Percentiles rank a stretch among this genome's conserved stretches.
Conservation (phyloP, 2,329 filamentous ascomycete genomes). For the Talaromyces amestolkiae region DNA sequence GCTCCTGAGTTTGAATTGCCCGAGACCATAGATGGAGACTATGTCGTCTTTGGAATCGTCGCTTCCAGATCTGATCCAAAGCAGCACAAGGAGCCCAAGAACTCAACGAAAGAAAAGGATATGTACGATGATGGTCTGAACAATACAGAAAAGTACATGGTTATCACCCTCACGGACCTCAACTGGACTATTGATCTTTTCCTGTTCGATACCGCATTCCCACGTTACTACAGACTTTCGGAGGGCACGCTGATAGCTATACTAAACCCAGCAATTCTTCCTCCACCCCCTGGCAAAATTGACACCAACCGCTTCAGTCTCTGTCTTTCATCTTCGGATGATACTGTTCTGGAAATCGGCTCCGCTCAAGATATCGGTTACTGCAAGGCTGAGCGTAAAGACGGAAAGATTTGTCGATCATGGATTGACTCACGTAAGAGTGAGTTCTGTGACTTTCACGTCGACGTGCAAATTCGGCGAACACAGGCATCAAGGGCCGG, state of each 20-base stretch:
- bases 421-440: constrained; percentile 91
- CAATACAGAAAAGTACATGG: constrained; percentile 80
- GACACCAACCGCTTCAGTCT: constrained; percentile 84
- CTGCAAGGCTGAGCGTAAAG: constrained; percentile 80
- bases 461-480: constrained; percentile 76
- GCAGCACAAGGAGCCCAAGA: constrained; percentile 51
- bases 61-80: constrained; percentile 84
- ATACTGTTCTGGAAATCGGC: constrained; percentile 88
- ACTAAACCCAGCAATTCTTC: constrained; percentile 87
- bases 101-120: constrained; percentile 43
- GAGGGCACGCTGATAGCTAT: constrained; percentile 90
- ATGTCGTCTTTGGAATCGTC: constrained; percentile 84
- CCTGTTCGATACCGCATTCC: constrained; percentile 86
- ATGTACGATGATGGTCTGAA: constrained; percentile 55
- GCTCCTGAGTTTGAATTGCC: constrained; percentile 75
- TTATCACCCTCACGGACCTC: constrained; percentile 80
- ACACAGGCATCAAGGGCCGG: constrained; percentile 69
- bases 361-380: constrained; percentile 79
- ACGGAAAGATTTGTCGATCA: constrained; percentile 72
- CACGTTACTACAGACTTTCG: constrained; percentile 89
- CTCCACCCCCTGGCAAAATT: constrained; percentile 69
- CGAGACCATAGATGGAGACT: constrained; percentile 75
- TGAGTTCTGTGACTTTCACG: constrained; percentile 88
- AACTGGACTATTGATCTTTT: constrained; percentile 90
- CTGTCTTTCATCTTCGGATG: constrained; percentile 78